Base-by-base conservation (phyloP, 345 rosid species). In the Acer negundo region DNA sequence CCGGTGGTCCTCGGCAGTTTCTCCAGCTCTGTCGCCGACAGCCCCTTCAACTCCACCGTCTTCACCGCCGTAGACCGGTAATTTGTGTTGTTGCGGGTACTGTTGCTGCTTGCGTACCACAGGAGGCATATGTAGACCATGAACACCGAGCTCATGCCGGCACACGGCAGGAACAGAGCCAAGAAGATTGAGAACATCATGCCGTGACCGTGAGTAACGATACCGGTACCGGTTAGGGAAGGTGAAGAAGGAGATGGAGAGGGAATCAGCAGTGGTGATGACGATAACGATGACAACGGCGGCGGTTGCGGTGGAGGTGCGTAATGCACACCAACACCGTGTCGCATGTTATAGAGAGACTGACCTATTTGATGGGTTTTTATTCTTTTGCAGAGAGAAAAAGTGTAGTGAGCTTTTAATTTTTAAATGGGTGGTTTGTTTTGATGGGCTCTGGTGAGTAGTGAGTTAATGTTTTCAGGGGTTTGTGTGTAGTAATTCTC, bases 151-250 rank as follows among this genome's bases (percentile, higher is more conserved):
- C 92, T 85, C 91, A 90, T 88, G 73, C 96, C 97, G 0, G 89
- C 85, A 46, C 90, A 87, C 0, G 97, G 94, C 9, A 93, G 79
- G n/a, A 88, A 90, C 7, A 94, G 92, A 20, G 89, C 94, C 72
- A 92, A 22, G 67, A 94, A 86, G 13, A 90, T 86, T 0, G 92
- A 85, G 24, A 80, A 77, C 1, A 93, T 72, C 94, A 91, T 88
- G 63, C 58, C 62, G 40, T 46, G 49, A 10, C 13, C 49, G 3
- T 46, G 49, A 10, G 49, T 10, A 46, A 46, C 49, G 49, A 15
- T 2, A 46, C 49, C 49, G 13, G 69, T 11, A 24, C 47, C 0
- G 10, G 58, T 62, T 46, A 58, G 35, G 51, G 69, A 9, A 38
- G 84, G 85, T 24, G 81, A 62, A 72, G 66, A 61, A 55, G 38